Evolutionary conservation across 805 yeast genomes (phyloP).

Genomic region (Teunomyces lycoperdinae): DNA sequence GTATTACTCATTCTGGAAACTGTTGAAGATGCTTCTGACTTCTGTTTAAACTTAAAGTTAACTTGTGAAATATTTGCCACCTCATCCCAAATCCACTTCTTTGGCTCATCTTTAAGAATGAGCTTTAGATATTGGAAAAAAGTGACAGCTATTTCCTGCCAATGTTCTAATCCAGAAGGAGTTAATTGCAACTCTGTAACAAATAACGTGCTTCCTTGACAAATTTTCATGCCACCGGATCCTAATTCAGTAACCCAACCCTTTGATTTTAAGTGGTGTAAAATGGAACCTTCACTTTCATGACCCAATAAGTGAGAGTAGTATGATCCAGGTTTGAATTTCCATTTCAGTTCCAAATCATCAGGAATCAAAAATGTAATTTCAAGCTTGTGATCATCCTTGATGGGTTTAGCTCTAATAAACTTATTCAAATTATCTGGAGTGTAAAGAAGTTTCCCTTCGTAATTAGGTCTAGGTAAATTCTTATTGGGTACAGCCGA

Average conservation of each 20-base stretch:
- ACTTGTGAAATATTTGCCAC: constrained; percentile 63
- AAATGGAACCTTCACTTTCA: constrained; percentile 84
- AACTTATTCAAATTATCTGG: constrained; percentile 49
- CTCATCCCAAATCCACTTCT: constrained; percentile 80
- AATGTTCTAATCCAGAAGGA: constrained; percentile 60
- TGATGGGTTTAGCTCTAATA: constrained; percentile 74
- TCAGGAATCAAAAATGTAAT: constrained; percentile 75
- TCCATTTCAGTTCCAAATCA: constrained; percentile 58
- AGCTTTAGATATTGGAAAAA: constrained; percentile 74
- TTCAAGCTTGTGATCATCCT: constrained; percentile 68
- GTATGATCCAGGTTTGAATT: constrained; percentile 66
- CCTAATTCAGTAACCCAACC: constrained; percentile 82
- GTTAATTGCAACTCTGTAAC: constrained; percentile 76
- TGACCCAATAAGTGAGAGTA: constrained; percentile 86
- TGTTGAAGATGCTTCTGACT: constrained; percentile 66
- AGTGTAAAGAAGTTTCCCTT: constrained; percentile 45
- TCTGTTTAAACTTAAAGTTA: constrained; percentile 78
- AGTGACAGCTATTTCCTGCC: constrained; percentile 56
- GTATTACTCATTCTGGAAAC: constrained; percentile 64
- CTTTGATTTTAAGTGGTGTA: constrained; percentile 59
- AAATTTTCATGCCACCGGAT: constrained; percentile 66
- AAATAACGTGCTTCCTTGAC: constrained; percentile 66
- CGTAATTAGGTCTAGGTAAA: constrained; percentile 44
- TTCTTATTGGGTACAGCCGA: constrained; percentile 55
- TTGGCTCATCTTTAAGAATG: constrained; percentile 55